Conservation (phyloP, 1,139 yeast genomes). For the Geotrichum aggregatum region DNA sequence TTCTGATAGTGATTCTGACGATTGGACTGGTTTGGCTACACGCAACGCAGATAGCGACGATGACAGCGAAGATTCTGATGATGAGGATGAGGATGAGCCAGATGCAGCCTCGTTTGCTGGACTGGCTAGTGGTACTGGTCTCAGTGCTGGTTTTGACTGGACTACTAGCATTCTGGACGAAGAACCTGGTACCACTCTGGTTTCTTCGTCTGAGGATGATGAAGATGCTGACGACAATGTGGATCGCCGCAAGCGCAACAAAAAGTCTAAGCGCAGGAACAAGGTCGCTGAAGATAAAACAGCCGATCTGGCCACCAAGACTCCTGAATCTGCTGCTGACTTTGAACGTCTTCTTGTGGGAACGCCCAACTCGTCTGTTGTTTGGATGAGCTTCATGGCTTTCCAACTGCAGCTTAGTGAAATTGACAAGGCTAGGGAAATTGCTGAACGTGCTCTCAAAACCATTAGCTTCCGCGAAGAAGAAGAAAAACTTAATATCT, state of each 20-base stretch:
- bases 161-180: slow-evolving; percentile 84
- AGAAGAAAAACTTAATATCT: slow-evolving; percentile 84
- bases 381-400: slow-evolving; percentile 98
- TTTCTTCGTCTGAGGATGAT: slow-evolving; percentile 55
- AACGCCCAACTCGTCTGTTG: slow-evolving; percentile 85
- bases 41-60: slow-evolving; percentile 34
- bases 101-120: slow-evolving; percentile 21
- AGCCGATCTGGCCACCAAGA: slow-evolving; percentile 69
- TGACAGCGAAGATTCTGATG: slow-evolving; percentile 34
- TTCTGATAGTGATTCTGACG: slow-evolving; percentile 33
- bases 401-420: slow-evolving; percentile 94
- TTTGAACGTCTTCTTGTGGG: slow-evolving; percentile 88
- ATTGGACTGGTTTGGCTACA: slow-evolving; percentile 13
- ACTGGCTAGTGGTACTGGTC: slow-evolving; percentile 45
- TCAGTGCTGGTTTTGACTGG: slow-evolving; percentile 91
- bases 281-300: slow-evolving; percentile 70
- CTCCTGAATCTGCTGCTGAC: slow-evolving; percentile 88
- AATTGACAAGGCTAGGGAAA: slow-evolving; percentile 87
- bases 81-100: slow-evolving; percentile 15
- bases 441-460: slow-evolving; percentile 87
- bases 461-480: slow-evolving; percentile 90
- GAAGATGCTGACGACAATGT: slow-evolving; percentile 41
- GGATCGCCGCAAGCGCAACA: slow-evolving; percentile 29
- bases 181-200: slow-evolving; percentile 53
- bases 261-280: slow-evolving; percentile 41